A percentile compares a stretch with the other conserved stretches of the same genome.
phyloP scores from a whole-genome alignment of 2,329 filamentous ascomycete species.

The Talaromyces sp. region DNA sequence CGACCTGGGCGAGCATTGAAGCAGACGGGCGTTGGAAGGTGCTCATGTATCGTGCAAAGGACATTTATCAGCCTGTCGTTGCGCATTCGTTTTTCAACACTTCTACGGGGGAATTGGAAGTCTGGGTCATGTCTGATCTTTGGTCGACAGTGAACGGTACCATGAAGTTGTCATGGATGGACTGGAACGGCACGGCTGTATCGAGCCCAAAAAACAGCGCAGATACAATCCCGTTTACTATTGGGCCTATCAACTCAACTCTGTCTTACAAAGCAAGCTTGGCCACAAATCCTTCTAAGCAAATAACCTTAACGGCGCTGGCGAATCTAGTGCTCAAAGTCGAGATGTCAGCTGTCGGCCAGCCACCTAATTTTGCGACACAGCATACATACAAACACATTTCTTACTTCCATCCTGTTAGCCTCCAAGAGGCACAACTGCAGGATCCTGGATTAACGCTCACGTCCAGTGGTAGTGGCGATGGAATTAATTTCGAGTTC shows the following conservation, averaged over 20 bases:
- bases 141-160: neutral
- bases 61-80: neutral
- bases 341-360: neutral
- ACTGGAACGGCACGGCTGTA: neutral
- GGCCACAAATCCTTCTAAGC: too few relatives aligned
- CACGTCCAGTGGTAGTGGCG: neutral
- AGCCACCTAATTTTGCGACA: neutral
- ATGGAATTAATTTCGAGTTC: neutral
- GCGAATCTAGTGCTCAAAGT: neutral
- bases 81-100: neutral
- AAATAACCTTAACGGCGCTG: neutral
- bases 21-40: constrained; percentile 39
- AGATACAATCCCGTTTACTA: neutral
- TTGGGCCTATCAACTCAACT: neutral
- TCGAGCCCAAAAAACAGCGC: neutral
- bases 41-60: neutral
- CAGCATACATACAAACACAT: neutral
- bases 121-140: neutral
- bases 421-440: neutral
- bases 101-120: neutral
- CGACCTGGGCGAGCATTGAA: constrained; percentile 58
- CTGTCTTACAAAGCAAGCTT: neutral
- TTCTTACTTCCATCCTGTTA: neutral
- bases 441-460: neutral
- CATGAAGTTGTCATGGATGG: neutral